Evolutionary conservation across 768 basidiomycete genomes (phyloP).

Genomic region (Phylloporus sp.): DNA sequence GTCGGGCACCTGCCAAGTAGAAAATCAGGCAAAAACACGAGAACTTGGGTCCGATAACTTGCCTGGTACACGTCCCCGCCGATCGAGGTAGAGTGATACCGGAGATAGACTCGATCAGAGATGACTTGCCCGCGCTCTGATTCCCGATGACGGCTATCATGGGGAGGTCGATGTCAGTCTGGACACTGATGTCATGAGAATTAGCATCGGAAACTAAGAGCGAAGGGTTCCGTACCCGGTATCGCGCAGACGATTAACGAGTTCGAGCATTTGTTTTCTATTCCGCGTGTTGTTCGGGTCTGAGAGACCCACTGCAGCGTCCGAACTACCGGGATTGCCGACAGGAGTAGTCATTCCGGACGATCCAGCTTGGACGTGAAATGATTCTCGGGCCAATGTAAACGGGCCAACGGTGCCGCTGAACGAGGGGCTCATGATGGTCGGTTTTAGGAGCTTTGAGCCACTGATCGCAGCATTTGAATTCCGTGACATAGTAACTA

Average conservation of each 20-base stretch:
- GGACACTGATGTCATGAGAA: neutral
- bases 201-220: neutral
- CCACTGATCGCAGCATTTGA: no score
- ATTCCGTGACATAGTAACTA: no score
- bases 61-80: neutral
- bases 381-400: no score
- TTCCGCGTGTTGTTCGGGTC: slow-evolving; percentile 47
- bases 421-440: no score
- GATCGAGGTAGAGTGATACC: slow-evolving; percentile 2
- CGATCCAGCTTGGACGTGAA: neutral
- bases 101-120: neutral
- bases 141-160: slow-evolving; percentile 2
- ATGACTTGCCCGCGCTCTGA: slow-evolving; percentile 2
- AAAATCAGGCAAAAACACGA: neutral
- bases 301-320: slow-evolving; percentile 44
- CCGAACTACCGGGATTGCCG: neutral
- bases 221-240: slow-evolving; percentile 42
- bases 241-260: slow-evolving; percentile 55
- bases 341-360: no score
- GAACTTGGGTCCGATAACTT: neutral
- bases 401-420: no score
- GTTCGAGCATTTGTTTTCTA: slow-evolving; percentile 51
- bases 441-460: no score
- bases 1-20: neutral
- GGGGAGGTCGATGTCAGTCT: slow-evolving; percentile 2